Conservation (phyloP, 345 rosid species). For the Salix dunnii region DNA sequence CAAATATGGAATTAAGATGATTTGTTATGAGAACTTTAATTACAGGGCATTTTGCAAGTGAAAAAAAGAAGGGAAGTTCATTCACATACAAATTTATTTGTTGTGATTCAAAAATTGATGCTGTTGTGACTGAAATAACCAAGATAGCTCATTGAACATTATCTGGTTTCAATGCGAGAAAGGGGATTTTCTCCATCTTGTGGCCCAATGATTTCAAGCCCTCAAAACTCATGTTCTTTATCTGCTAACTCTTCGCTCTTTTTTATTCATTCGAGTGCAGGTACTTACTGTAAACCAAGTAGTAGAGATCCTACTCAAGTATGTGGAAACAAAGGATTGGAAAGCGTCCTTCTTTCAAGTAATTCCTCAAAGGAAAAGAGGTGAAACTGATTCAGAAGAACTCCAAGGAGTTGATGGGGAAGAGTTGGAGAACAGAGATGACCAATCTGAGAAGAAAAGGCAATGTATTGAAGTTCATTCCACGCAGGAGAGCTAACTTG, state of each 20-base stretch:
- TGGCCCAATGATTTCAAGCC: neutral
- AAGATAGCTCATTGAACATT: neutral
- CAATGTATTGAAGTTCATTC: constrained; percentile 44
- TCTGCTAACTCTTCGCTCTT: neutral
- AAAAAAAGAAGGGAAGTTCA: neutral
- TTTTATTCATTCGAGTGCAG: constrained; percentile 32
- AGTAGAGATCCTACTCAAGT: constrained; percentile 80
- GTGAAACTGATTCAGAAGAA: constrained; percentile 39
- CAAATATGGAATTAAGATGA: neutral
- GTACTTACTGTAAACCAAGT: constrained; percentile 97
- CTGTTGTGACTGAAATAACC: neutral
- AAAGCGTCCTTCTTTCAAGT: constrained; percentile 80
- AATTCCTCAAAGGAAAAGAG: constrained; percentile 85
- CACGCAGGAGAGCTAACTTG: constrained; percentile 17
- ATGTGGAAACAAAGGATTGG: constrained; percentile 81
- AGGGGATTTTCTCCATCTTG: neutral
- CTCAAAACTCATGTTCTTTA: neutral
- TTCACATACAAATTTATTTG: neutral
- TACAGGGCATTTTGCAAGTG: neutral
- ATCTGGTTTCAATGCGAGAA: neutral
- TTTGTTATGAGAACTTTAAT: neutral
- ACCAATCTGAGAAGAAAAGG: constrained; percentile 47
- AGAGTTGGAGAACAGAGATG: constrained; percentile 28
- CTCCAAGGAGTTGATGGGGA: constrained; percentile 22
- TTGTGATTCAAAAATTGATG: neutral